Base-by-base conservation (phyloP, 2,329 filamentous ascomycete species). In the Dactylellina cionopaga region DNA sequence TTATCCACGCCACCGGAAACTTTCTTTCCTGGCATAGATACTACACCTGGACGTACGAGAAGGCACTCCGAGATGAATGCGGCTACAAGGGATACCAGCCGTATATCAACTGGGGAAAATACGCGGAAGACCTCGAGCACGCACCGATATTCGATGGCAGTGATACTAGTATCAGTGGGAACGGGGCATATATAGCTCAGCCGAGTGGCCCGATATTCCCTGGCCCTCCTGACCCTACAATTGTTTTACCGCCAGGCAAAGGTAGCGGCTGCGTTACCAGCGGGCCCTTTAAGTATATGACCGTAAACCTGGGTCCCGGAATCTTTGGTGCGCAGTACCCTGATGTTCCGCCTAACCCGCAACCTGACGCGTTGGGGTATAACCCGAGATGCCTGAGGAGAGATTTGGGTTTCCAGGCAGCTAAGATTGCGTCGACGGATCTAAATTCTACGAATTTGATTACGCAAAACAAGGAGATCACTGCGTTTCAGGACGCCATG, bases 91-190 rank as follows among this genome's bases (percentile, higher is more conserved):
- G 81, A 2, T 79, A 77, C 5, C 81, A 81, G 69, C 82, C 82
- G 10, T 85, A 85, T 76, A 83, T 83, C 81, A 80, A 84, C 76
- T 85, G 83, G 83, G 76, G 79, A 3, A 78, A 80, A 19, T 81
- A 80, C 46, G 79, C 80, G 29, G 66, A 74, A 7, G 76, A 78
- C n/a, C 77, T 82, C 35, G 76, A 79, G 39, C 81, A 78, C 72
- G 84, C 83, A 0, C 79, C 83, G 7, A 77, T 85, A 52, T 84
- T 85, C 66, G 83, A 85, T 71, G 84, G 84, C 10, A 83, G 80
- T 58, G 81, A 80, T 0, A 80, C 78, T 3, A 83, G 81, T 19
- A 79, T 85, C 74, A 80, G 80, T 3, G 83, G 83, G 9, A 82
- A 84, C 74, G 83, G 83, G 2, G 80, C 69, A 5, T 78, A 78